phyloP scores from a whole-genome alignment of 306 rosid genomes.

The Vigna hirtella region DNA sequence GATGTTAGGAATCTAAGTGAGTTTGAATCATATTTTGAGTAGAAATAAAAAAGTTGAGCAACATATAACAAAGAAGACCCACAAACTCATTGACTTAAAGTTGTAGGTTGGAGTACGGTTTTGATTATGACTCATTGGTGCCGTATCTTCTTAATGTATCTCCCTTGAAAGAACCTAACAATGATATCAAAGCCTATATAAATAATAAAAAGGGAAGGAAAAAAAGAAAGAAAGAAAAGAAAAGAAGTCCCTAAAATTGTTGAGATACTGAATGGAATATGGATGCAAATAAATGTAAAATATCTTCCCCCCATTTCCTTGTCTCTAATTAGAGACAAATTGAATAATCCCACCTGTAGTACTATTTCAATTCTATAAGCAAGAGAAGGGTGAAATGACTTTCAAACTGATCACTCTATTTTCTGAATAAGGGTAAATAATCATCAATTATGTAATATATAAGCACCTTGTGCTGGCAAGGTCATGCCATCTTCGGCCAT shows the following conservation, averaged over 20 bases:
- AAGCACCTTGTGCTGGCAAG: conserved; percentile 60
- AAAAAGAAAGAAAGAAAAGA: neutral
- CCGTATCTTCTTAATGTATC: no score
- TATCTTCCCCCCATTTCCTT: conserved; percentile 18
- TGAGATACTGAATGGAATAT: conserved; percentile 22
- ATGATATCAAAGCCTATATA: neutral
- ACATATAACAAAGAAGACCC: no score
- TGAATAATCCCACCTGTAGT: conserved; percentile 29
- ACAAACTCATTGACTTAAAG: no score
- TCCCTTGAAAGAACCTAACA: no score
- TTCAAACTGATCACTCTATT: conserved; percentile 17
- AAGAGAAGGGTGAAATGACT: conserved; percentile 28
- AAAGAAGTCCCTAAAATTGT: neutral
- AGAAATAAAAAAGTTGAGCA: no score
- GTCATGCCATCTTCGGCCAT: conserved; percentile 62
- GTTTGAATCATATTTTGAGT: no score
- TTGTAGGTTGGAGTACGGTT: no score
- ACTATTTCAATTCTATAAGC: conserved; percentile 15
- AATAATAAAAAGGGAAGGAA: neutral
- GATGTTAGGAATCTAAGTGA: no score
- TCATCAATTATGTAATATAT: conserved; percentile 18
- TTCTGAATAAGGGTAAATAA: conserved; percentile 29
- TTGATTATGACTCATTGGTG: no score
- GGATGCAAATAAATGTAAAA: conserved; percentile 4
- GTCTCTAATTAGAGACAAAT: conserved; percentile 13